phyloP scores from a whole-genome alignment of 495 filamentous ascomycete genomes.

The Lindgomyces ingoldianus region DNA sequence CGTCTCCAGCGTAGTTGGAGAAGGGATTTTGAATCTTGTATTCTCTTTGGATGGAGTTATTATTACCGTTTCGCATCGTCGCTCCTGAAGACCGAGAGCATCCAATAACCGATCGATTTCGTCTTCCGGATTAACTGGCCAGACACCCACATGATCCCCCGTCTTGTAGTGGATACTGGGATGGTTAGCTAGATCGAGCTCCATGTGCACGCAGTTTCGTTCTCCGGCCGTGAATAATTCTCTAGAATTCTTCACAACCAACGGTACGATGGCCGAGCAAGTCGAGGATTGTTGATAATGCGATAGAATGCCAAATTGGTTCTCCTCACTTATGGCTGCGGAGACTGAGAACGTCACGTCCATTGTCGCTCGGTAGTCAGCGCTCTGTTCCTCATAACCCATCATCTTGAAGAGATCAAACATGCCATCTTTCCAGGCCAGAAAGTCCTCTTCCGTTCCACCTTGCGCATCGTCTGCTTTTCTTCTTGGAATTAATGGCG shows the following conservation, averaged over 20 bases:
- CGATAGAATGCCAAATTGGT: constrained; percentile 49
- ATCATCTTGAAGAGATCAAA: constrained; percentile 48
- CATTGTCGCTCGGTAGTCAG: constrained; percentile 49
- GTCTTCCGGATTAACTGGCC: constrained; percentile 38
- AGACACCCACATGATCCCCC: constrained; percentile 41
- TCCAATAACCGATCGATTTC: constrained; percentile 49
- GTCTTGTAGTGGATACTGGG: constrained; percentile 44
- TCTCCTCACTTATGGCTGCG: constrained; percentile 44
- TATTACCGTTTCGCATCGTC: constrained; percentile 39
- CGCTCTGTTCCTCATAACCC: constrained; percentile 46
- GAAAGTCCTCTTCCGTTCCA: constrained; percentile 55
- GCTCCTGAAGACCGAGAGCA: constrained; percentile 43
- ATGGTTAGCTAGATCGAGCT: constrained; percentile 50
- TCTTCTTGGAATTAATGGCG: constrained; percentile 45
- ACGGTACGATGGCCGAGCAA: constrained; percentile 42
- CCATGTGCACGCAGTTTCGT: constrained; percentile 55
- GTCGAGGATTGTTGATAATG: constrained; percentile 40
- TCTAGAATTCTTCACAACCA: constrained; percentile 44
- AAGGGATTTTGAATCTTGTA: constrained; percentile 48
- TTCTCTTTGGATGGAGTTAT: constrained; percentile 45
- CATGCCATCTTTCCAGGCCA: constrained; percentile 53
- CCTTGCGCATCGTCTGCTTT: constrained; percentile 54
- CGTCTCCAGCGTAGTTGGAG: constrained; percentile 48
- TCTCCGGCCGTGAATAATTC: constrained; percentile 47
- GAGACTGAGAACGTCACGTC: constrained; percentile 48